Base-by-base conservation (phyloP, 2,329 filamentous ascomycete species). In the Neopestalotiopsis clavispora region DNA sequence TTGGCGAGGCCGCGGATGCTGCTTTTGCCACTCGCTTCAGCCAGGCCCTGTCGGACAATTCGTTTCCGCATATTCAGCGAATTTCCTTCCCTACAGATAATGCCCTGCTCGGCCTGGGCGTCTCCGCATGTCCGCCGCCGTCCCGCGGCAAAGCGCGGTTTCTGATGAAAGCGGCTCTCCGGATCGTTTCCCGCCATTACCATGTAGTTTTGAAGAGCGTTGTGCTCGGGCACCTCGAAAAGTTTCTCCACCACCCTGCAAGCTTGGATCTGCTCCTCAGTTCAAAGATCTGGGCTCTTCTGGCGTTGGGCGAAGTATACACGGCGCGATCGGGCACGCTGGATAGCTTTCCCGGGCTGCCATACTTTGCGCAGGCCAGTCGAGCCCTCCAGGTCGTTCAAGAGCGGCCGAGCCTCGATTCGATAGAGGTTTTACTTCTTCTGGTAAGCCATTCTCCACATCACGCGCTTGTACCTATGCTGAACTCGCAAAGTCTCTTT, bases 301-400 rank as follows among this genome's bases (percentile, higher is more conserved):
- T 85, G 69, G 84, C 84, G 0, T 77, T 85, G 5, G 84, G 84
- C 0, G 83, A 85, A 68, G 79, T 82, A 40, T 85, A 84, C 38
- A 84, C 83, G 0, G 80, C 79, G 0, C 75, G 82, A n/a, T 78
- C 72, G 4, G 68, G 79, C 2, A 69, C 66, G 13, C 74, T 77
- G 0, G 78, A 77, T 7, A 72, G 74, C 10, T 83, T 84, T 65
- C 84, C 84, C 0, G 84, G 84, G 0, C 73, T 84, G 65, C 69
- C 72, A 0, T 85, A 84, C 58, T 86, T 83, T 72, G 78, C 79
- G 0, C 75, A 79, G 2, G 82, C 83, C 0, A 81, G 78, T 4
- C 75, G 77, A 12, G 74, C 84, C 6, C 74, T 84, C 0, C 76
- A 78, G 0, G 78, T 83, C 14, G 73, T 82, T 0, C 78, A 79